Evolutionary conservation across 1,284 basidiomycete species (phyloP).

Genomic region (Golubevia sp.): DNA sequence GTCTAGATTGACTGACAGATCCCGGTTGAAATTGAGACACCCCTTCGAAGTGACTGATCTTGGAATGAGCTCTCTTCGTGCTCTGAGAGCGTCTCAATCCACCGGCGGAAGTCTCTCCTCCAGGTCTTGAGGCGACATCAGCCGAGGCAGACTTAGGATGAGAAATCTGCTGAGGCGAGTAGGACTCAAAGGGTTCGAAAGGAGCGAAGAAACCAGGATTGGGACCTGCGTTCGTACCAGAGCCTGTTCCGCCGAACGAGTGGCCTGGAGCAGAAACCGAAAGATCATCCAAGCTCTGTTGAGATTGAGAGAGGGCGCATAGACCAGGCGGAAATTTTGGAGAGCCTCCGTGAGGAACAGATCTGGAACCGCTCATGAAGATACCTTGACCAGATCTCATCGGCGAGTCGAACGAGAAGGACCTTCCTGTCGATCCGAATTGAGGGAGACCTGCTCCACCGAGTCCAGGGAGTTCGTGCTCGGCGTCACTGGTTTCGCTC

Average conservation of each 20-base stretch:
- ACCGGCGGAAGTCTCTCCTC: slow-evolving; percentile 3
- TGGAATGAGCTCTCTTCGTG: slow-evolving; percentile 10
- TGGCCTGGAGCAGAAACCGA: too few species aligned
- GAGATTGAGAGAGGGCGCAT: too few species aligned
- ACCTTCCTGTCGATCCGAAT: neutral
- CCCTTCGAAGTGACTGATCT: slow-evolving; percentile 19
- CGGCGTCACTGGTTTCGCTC: slow-evolving; percentile 32
- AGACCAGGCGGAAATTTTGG: neutral
- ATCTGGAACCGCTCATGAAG: neutral
- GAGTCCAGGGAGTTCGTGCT: slow-evolving; percentile 22
- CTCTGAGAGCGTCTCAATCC: slow-evolving; percentile 31
- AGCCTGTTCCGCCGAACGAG: too few species aligned
- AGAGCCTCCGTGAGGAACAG: too few species aligned
- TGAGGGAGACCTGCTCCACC: neutral
- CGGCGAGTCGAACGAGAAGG: neutral
- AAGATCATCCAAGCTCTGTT: too few species aligned
- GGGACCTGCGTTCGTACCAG: neutral
- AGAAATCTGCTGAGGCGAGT: slow-evolving; percentile 3
- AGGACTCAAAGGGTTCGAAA: neutral
- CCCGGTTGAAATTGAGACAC: too few species aligned
- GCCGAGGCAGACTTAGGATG: slow-evolving; percentile 12
- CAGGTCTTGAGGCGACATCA: slow-evolving; percentile 16
- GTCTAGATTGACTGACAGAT: too few species aligned
- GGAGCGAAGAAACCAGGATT: neutral
- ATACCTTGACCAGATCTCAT: neutral